These are phyloP conservation scores for Beta macrorhiza DNA, from an alignment of 179 eudicot genomes.

Conservation along the genomic window DNA sequence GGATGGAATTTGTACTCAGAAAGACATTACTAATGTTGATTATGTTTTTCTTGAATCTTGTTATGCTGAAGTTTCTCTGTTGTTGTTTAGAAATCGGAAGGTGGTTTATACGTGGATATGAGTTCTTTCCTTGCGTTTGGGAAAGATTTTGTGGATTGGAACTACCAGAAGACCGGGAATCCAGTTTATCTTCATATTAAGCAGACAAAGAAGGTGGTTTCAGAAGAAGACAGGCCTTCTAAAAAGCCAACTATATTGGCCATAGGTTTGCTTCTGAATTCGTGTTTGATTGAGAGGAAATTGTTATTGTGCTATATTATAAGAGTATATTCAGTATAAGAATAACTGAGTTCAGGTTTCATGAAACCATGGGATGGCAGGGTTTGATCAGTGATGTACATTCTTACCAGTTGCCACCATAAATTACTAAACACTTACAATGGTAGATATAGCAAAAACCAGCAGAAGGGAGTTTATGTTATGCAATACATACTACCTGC, in stretches of 20 bases:
- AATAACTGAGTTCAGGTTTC: too few species aligned
- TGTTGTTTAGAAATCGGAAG: conserved; percentile 75
- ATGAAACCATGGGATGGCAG: too few species aligned
- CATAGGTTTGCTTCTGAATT: conserved; percentile 52
- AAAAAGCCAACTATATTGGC: conserved; percentile 96
- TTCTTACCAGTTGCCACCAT: too few species aligned
- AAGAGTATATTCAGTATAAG: too few species aligned
- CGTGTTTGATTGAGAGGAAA: too few species aligned
- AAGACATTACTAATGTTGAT: background rate
- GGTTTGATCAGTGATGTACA: too few species aligned
- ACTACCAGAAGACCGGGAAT: conserved; percentile 79
- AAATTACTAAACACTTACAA: too few species aligned
- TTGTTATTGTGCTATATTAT: too few species aligned
- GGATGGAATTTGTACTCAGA: background rate
- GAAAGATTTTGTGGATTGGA: conserved; percentile 81
- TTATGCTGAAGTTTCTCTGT: background rate
- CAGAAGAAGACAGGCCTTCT: conserved; percentile 91
- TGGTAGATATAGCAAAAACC: too few species aligned
- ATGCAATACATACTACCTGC: too few species aligned
- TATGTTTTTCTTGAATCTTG: background rate
- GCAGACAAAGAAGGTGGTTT: conserved; percentile 70
- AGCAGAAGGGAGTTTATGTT: too few species aligned
- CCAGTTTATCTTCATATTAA: conserved; percentile 88
- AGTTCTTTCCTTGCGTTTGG: conserved; percentile 88
- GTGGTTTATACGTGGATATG: conserved; percentile 90